Base-by-base conservation (phyloP, 257 asterid genomes). In the Capsicum pubescens region DNA sequence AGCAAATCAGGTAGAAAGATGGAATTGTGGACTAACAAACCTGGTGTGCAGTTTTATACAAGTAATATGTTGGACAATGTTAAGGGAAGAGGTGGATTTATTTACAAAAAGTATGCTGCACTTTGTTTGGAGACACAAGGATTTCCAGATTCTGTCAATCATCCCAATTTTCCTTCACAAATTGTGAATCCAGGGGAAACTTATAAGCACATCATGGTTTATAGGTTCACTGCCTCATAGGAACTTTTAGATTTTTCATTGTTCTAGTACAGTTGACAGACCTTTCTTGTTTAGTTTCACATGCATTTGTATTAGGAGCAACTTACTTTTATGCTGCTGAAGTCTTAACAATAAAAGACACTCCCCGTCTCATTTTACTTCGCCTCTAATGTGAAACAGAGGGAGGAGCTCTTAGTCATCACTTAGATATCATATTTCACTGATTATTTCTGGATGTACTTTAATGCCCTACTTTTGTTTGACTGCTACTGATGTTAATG, bases 111-210 rank as follows among this genome's bases (percentile, higher is more conserved):
- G 16, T 79, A 93, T 84, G 93, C 84, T 9, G 99, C 84, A 0
- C 77, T 94, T 7, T 91, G 94, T 82, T 84, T 95, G 97, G 99
- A 95, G 87, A 90, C 98, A 7, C 99, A 92, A 32, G 98, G 98
- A 4, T 95, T 93, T 39, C 99, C 99, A 0, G 98, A 95, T 85
- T 82, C 99, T 6, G 97, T 95, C 6, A 94, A 95, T 82, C 98
- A 88, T 46, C 97, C 89, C 0, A 88, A 89, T 57, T 95, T 95
- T 15, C 99, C 99, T 14, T 91, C 97, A 0, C 97, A 94, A 88
- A 87, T 94, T 87, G 95, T 96, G 59, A 85, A 89, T 7, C 93
- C 93, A 1, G 97, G 94, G 26, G 89, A 89, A 80, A 87, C 26
- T 6, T 93, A 95, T 68, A 36, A 58, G 82, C 93, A 95, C 85